Percentiles rank a stretch among this genome's conserved stretches.
Conservation (phyloP, 345 rosid genomes). For the Boechera retrofracta region DNA sequence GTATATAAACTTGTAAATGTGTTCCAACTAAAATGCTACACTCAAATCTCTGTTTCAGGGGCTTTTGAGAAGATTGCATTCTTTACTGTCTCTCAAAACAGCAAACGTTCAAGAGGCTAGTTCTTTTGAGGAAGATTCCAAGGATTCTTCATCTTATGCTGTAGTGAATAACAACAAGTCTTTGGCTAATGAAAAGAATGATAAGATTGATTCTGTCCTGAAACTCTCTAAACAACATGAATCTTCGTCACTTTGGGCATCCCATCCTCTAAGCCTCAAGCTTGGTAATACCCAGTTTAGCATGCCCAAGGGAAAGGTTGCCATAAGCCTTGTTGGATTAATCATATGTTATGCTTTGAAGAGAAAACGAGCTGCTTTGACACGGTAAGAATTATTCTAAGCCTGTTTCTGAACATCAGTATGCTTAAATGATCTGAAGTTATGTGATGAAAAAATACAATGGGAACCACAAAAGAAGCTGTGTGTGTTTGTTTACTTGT, state of each 20-base stretch:
- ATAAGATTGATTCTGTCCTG: constrained; percentile 31
- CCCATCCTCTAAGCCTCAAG: constrained; percentile 59
- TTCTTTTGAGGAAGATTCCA: constrained; percentile 44
- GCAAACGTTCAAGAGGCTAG: constrained; percentile 42
- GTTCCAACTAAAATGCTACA: constrained; percentile 9
- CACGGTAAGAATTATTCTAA: constrained; percentile 51
- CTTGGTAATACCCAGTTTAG: constrained; percentile 53
- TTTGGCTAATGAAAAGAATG: constrained; percentile 27
- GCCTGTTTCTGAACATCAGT: neutral
- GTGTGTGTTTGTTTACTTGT: constrained; percentile 14
- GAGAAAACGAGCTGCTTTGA: constrained; percentile 60
- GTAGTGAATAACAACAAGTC: constrained; percentile 43
- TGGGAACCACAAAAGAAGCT: neutral
- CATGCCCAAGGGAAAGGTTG: constrained; percentile 59
- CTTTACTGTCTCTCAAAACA: constrained; percentile 53
- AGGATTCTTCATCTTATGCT: constrained; percentile 35
- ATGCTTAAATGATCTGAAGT: constrained; percentile 7
- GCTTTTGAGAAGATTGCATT: constrained; percentile 75
- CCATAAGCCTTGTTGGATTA: constrained; percentile 62
- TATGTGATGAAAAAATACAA: constrained; percentile 3
- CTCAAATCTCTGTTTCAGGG: constrained; percentile 50
- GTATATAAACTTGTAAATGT: constrained; percentile 19
- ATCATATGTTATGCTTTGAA: constrained; percentile 54
- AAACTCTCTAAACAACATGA: constrained; percentile 48
- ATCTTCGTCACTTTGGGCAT: constrained; percentile 58